These are phyloP conservation scores for Phytophthora multivora DNA, from an alignment of 352 stramenopile genomes.

Conservation along the genomic window DNA sequence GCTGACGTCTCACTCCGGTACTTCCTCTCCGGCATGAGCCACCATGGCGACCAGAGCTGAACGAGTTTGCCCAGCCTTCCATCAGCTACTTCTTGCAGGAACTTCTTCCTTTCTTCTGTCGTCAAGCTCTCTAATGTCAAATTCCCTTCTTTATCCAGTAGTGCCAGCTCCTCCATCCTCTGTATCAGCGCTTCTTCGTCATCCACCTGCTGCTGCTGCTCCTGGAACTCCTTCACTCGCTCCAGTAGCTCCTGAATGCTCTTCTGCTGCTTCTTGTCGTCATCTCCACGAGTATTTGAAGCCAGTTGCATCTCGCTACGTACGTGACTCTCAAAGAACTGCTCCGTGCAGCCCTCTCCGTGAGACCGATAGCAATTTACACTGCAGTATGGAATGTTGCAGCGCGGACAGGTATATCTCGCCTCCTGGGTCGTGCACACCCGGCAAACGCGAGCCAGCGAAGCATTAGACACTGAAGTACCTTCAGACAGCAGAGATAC, in stretches of 20 bases:
- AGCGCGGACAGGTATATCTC: conserved; percentile 86
- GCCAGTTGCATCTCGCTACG: conserved; percentile 53
- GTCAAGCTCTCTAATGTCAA: conserved; percentile 74
- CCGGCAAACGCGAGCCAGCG: conserved; percentile 59
- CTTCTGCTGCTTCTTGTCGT: conserved; percentile 37
- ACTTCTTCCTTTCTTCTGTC: conserved; percentile 53
- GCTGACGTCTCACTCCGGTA: conserved; percentile 63
- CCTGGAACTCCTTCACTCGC: conserved; percentile 63
- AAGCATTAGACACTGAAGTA: conserved; percentile 26
- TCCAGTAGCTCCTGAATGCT: conserved; percentile 53
- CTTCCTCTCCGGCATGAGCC: conserved; percentile 42
- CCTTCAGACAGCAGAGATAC: conserved; percentile 3
- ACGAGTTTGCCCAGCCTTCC: conserved; percentile 71
- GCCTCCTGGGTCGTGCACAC: conserved; percentile 63
- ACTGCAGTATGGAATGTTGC: conserved; percentile 80
- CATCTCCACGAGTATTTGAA: conserved; percentile 26
- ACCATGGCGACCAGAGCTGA: conserved; percentile 77
- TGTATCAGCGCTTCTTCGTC: conserved; percentile 41
- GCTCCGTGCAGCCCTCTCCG: conserved; percentile 71
- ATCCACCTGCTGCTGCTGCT: conserved; percentile 35
- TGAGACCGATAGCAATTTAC: conserved; percentile 80
- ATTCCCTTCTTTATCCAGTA: conserved; percentile 46
- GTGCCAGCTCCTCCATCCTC: conserved; percentile 53
- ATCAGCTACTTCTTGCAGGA: conserved; percentile 67
- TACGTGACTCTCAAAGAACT: conserved; percentile 80